Base-by-base conservation (phyloP, 352 stramenopile genomes). In the Phytophthora sansomeana region DNA sequence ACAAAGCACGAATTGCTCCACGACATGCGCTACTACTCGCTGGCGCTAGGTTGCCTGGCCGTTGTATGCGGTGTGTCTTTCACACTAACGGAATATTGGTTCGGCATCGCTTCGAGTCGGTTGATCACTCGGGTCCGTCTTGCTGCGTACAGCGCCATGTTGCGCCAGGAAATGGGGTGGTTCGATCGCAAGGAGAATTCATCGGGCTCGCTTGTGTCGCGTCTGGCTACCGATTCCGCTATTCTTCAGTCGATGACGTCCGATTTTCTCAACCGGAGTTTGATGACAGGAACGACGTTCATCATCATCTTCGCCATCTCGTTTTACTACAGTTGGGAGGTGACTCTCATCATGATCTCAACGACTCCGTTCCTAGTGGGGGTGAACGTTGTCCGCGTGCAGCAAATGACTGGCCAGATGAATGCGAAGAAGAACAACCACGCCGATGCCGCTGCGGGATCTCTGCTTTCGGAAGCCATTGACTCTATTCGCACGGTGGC, bases 191-290 rank as follows among this genome's bases (percentile, higher is more conserved):
- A 42, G 16, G 58, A 73, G 8, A 62, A 73, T 21, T 35, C 57
- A 1, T 73, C 64, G 5, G 64, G 64, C 0, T 85, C 85, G 0
- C 70, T 97, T 8, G 77, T 85, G 0, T 69, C 78, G 26, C 74
- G 85, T 0, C 77, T 97, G 8, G 72, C 88, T 0, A 91, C 76
- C 0, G 90, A 97, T 63, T 87, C 83, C 6, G 78, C 86, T 11
- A 71, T 88, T 6, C 78, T 97, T 0, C 90, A 96, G 58, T 72
- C 80, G 2, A 87, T 90, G 49, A 91, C 89, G 10, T 80, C 81
- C 10, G 89, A 96, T 26, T 73, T 77, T 1, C 67, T 95, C 28
- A 89, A 89, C 51, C 79, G 81, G 16, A 54, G 48, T 1, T 63
- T 95, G 5, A 72, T 85, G n/a, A 86, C 72, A 1, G 46, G 69